Conservation (phyloP, 129 eudicot genomes). For the Cynara cardunculus region DNA sequence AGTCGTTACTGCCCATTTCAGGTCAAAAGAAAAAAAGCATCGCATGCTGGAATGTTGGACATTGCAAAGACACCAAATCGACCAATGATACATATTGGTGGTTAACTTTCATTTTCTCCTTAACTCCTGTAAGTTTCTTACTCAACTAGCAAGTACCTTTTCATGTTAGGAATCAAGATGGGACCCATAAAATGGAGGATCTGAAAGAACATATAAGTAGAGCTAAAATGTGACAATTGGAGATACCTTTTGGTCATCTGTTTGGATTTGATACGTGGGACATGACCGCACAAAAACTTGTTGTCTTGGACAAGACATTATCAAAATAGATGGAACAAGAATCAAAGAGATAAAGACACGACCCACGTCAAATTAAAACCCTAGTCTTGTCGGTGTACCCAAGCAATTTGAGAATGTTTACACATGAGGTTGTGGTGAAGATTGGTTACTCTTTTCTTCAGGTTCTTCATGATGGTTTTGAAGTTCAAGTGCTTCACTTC, state of each 20-base stretch:
- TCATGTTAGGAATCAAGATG: not conserved
- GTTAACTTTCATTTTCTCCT: slow-evolving; percentile 36
- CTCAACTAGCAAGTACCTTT: not conserved
- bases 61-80: slow-evolving; percentile 96
- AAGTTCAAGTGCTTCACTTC: not conserved
- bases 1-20: slow-evolving; percentile 22
- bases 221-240: no score
- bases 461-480: slow-evolving; percentile 9
- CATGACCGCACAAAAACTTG: no score
- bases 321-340: not conserved
- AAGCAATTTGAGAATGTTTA: not conserved
- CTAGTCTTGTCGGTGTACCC: not conserved
- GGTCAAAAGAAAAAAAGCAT: slow-evolving; percentile 94
- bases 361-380: not conserved
- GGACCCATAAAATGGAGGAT: not conserved
- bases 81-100: slow-evolving; percentile 99
- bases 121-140: slow-evolving; percentile 35
- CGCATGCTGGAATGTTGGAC: slow-evolving; percentile 99
- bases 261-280: no score
- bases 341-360: not conserved
- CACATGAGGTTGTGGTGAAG: not conserved
- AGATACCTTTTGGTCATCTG: no score
- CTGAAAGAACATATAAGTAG: not conserved
- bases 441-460: slow-evolving; percentile 25
- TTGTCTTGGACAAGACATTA: no score